Percentiles rank a stretch among this genome's conserved stretches.
Evolutionary conservation across 371 early-diverging fungal species (phyloP).

Genomic region (Thermomucor indicae-seudaticae): DNA sequence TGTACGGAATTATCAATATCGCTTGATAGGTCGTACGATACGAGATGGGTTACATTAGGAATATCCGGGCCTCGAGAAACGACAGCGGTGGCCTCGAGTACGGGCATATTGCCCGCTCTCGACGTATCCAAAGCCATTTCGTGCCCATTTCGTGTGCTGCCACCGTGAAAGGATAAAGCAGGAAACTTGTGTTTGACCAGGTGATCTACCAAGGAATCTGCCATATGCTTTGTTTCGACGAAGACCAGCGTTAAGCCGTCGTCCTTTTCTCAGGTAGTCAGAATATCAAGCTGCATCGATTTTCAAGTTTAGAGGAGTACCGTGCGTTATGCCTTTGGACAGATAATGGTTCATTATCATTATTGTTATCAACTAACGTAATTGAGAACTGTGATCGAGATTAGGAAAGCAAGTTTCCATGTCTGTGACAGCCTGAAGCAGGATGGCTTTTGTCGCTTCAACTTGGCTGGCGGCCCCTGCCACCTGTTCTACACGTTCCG

Average conservation of each 20-base stretch:
- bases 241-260: slow-evolving; percentile 89
- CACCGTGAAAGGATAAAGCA: slow-evolving; percentile 93
- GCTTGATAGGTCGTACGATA: slow-evolving; percentile 89
- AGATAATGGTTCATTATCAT: too few relatives aligned
- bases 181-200: slow-evolving; percentile 62
- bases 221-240: slow-evolving; percentile 95
- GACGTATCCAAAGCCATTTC: slow-evolving; percentile 86
- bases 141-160: slow-evolving; percentile 89
- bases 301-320: too few relatives aligned
- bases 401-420: too few relatives aligned
- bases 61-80: slow-evolving; percentile 97
- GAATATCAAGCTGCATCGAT: slow-evolving; percentile 82
- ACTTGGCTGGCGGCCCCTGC: too few relatives aligned
- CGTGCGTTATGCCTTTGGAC: too few relatives aligned
- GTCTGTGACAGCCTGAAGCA: too few relatives aligned
- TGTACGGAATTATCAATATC: slow-evolving; percentile 93
- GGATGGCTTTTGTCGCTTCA: too few relatives aligned
- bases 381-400: too few relatives aligned
- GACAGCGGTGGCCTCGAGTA: slow-evolving; percentile 97
- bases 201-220: slow-evolving; percentile 82
- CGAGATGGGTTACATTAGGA: slow-evolving; percentile 79
- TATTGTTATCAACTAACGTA: too few relatives aligned
- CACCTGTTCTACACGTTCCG: too few relatives aligned
- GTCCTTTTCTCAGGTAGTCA: slow-evolving; percentile 56
- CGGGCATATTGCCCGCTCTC: slow-evolving; percentile 77